Conservation (phyloP, 805 yeast genomes). For the Blastobotrys americana region DNA sequence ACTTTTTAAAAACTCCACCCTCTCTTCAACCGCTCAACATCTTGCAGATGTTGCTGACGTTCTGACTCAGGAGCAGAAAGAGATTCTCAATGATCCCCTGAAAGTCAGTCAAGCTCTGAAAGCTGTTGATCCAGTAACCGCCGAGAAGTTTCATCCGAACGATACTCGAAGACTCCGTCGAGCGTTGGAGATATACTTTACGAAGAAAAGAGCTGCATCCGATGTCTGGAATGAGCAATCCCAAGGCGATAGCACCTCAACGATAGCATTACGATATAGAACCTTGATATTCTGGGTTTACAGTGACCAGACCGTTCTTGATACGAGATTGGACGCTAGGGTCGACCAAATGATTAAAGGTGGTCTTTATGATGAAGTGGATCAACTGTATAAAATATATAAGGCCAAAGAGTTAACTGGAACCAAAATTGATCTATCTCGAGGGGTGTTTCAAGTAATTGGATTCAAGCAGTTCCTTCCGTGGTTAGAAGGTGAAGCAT, state of each 20-base stretch:
- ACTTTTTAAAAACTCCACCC: constrained; percentile 61
- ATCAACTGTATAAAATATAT: constrained; percentile 44
- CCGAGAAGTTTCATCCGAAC: constrained; percentile 84
- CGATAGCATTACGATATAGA: constrained; percentile 20
- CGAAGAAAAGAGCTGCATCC: constrained; percentile 62
- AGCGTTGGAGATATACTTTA: constrained; percentile 70
- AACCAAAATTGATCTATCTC: constrained; percentile 44
- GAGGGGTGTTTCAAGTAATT: constrained; percentile 89
- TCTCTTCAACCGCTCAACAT: constrained; percentile 32
- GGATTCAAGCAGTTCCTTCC: constrained; percentile 57
- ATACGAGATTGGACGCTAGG: constrained; percentile 59
- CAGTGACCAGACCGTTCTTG: constrained; percentile 52
- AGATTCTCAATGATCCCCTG: constrained; percentile 40
- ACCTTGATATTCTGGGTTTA: constrained; percentile 73
- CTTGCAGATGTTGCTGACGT: constrained; percentile 5
- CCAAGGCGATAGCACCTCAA: not conserved
- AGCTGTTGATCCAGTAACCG: constrained; percentile 60
- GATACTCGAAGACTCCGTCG: constrained; percentile 72
- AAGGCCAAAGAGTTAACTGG: constrained; percentile 48
- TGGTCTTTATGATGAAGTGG: constrained; percentile 68
- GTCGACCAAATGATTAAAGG: constrained; percentile 74
- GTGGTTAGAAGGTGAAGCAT: constrained; percentile 21
- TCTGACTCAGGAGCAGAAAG: constrained; percentile 31
- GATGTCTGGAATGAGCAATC: constrained; percentile 59
- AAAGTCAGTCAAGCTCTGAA: constrained; percentile 41